A percentile compares a stretch with the other conserved stretches of the same genome.
These are phyloP conservation scores for Aspergillus oerlinghausenensis DNA, from an alignment of 2,329 filamentous ascomycete species.

Conservation along the genomic window DNA sequence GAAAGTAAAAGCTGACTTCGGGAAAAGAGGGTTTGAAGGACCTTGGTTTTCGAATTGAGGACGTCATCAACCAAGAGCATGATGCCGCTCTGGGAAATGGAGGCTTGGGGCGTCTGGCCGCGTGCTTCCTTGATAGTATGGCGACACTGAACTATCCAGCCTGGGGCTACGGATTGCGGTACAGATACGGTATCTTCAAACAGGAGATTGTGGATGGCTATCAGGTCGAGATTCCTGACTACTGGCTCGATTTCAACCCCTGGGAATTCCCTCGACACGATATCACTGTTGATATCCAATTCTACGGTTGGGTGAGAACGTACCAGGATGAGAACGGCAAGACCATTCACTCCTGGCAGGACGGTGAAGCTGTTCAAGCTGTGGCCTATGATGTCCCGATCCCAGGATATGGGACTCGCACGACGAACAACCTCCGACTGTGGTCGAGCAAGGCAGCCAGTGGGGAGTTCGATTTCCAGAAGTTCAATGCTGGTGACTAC, in stretches of 20 bases:
- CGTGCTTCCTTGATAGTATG: slow-evolving; percentile 94
- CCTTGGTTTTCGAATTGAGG: slow-evolving; percentile 94
- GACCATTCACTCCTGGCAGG: slow-evolving; percentile 73
- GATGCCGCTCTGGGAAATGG: slow-evolving; percentile 96
- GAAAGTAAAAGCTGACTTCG: slow-evolving; percentile 12
- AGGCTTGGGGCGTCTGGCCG: slow-evolving; percentile 87
- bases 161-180: slow-evolving; percentile 94
- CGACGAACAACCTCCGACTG: slow-evolving; percentile 92
- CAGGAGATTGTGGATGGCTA: slow-evolving; percentile 98
- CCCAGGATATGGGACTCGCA: slow-evolving; percentile 81
- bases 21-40: slow-evolving; percentile 71
- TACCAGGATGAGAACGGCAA: slow-evolving; percentile 71
- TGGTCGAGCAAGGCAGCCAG: slow-evolving; percentile 98
- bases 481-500: slow-evolving; percentile 98
- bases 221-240: slow-evolving; percentile 96
- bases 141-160: slow-evolving; percentile 92
- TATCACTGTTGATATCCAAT: slow-evolving; percentile 93
- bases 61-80: slow-evolving; percentile 90
- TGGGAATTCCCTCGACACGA: slow-evolving; percentile 98
- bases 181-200: slow-evolving; percentile 98
- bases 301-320: slow-evolving; percentile 82
- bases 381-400: slow-evolving; percentile 91
- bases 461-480: slow-evolving; percentile 98
- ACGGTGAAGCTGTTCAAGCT: slow-evolving; percentile 85
- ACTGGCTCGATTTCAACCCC: slow-evolving; percentile 98